Base-by-base conservation (phyloP, 2,329 filamentous ascomycete genomes). In the Cytospora paraplurivora region DNA sequence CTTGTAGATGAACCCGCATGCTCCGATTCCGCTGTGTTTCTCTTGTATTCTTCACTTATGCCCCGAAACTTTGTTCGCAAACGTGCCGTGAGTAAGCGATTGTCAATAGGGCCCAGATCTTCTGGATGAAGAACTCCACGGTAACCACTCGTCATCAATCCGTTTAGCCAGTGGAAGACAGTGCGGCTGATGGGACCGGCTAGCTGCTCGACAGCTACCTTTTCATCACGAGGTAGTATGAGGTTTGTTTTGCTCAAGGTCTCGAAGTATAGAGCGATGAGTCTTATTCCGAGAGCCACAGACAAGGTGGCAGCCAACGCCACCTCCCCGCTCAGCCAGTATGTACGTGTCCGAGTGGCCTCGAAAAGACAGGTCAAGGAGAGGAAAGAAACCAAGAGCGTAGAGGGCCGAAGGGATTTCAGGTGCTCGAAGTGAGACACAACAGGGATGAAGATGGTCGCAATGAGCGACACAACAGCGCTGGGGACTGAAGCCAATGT, bases 121-220 rank as follows among this genome's bases (percentile, higher is more conserved):
- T 66, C 54, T 10, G 56, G 52, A 2, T 59, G 63, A n/a, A 69
- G 47, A 19, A 56, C 33, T 34, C 62, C 34, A 17, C 63, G 54
- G 60, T 66, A 69, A 7, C 68, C 68, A 15, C 35, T 63, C 17
- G 63, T 27, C 33, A 69, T 63, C 56, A 69, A 51, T 17, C n/a
- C 19, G 19, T 66, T 68, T 44, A 69, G 55, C 67, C 68, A 69
- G 35, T 59, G 56, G 21, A 69, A 65, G 19, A 69, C 60, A 56
- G 64, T 65, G 19, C 63, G 57, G 54, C 61, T 68, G 51, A 69
- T 60, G 33, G 67, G 66, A n/a, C 68, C 64, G 19, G 67, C 65
- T 32, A 61, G 58, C 21, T 64, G 66, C 56, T 69, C 67, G 8
- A 63, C 58, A 4, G 47, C 57, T 12, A 54, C 51, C 17, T 19